These are phyloP conservation scores for Sequoia sempervirens DNA, from an alignment of 75 land plant genomes.

Conservation along the genomic window DNA sequence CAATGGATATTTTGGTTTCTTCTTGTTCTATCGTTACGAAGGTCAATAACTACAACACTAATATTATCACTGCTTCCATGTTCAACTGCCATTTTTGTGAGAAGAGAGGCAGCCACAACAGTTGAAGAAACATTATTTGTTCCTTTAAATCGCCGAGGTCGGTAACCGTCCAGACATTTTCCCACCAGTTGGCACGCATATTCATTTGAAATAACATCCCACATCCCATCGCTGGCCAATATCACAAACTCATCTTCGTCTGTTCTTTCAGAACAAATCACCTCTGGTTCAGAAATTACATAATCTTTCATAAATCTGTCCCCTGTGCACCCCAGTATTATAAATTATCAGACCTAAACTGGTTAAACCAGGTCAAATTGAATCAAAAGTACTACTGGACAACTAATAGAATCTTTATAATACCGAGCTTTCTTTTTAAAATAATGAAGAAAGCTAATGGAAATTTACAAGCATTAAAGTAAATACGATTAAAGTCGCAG, in stretches of 20 bases:
- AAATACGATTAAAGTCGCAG: no score
- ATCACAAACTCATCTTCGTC: conserved; percentile 25
- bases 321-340: not conserved
- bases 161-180: conserved; percentile 14
- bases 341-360: no score
- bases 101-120: not conserved
- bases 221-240: conserved; percentile 34
- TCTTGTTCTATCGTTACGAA: not conserved
- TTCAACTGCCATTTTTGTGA: not conserved
- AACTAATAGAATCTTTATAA: no score
- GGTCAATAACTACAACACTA: not conserved
- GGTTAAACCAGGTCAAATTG: no score
- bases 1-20: not conserved
- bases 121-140: not conserved
- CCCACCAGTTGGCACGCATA: conserved; percentile 14
- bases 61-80: not conserved
- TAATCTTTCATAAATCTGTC: conserved; percentile 19
- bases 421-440: no score
- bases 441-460: no score
- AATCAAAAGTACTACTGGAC: no score
- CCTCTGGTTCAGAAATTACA: conserved; percentile 29
- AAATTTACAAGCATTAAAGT: no score
- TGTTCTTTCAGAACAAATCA: conserved; percentile 9
- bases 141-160: not conserved
- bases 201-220: conserved; percentile 14